Percentiles rank a stretch among this genome's conserved stretches.
phyloP scores from a whole-genome alignment of 345 rosid genomes.

The Salix exigua region DNA sequence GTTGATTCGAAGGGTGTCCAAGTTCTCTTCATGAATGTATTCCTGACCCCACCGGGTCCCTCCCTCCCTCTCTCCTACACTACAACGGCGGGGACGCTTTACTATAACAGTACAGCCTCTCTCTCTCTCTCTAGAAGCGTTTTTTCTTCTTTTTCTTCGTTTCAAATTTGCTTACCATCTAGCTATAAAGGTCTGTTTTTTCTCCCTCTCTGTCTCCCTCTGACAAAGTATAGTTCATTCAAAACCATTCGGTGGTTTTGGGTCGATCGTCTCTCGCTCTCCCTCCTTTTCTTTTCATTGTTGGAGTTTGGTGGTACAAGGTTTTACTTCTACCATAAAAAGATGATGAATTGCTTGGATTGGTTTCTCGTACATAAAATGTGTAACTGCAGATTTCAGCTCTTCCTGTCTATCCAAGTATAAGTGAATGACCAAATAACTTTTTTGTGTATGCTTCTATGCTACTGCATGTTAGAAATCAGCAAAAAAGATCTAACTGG shows the following conservation, averaged over 20 bases:
- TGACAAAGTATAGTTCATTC: neutral
- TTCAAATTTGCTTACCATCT: neutral
- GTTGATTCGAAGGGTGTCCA: slow-evolving; percentile 49
- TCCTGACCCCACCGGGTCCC: slow-evolving; percentile 21
- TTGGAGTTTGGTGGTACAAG: neutral
- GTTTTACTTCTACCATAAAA: neutral
- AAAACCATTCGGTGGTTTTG: slow-evolving; percentile 9
- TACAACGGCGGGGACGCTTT: slow-evolving; percentile 43
- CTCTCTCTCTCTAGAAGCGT: neutral
- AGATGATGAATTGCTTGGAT: neutral
- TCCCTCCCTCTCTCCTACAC: slow-evolving; percentile 22
- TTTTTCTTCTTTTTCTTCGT: neutral
- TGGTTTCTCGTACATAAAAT: slow-evolving; percentile 2
- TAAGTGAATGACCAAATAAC: neutral
- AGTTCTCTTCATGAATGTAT: slow-evolving; percentile 51
- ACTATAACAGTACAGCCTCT: neutral
- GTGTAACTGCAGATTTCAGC: neutral
- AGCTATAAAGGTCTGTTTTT: neutral
- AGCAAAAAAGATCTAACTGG: slow-evolving; percentile 41
- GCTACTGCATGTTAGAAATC: slow-evolving; percentile 17
- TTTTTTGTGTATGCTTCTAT: neutral
- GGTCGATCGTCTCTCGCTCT: neutral
- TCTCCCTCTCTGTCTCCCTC: neutral
- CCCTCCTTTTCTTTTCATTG: neutral
- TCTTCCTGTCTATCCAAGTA: neutral